Evolutionary conservation across 345 rosid genomes (phyloP).

Genomic region (Pelargonium nanum): DNA sequence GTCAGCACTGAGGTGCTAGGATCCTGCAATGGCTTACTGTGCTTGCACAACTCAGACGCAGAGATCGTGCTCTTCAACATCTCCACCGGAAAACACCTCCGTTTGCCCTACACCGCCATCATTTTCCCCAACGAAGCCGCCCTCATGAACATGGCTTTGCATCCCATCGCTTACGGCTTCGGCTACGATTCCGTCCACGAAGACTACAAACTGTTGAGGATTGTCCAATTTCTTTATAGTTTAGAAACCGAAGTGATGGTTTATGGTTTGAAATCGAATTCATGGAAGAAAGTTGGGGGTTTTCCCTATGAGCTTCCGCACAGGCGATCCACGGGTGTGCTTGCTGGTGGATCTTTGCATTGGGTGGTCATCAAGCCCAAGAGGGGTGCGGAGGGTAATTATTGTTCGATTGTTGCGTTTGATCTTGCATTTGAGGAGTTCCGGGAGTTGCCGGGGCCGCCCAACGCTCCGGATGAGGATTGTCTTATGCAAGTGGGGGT

Average conservation of each 20-base stretch:
- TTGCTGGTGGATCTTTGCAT: slow-evolving; percentile 6
- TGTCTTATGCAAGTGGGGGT: slow-evolving; percentile 1
- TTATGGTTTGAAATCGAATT: neutral
- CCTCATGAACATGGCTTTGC: neutral
- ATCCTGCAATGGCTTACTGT: slow-evolving; percentile 15
- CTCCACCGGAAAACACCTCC: slow-evolving; percentile 5
- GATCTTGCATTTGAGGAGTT: slow-evolving; percentile 9
- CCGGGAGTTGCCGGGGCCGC: slow-evolving; percentile 7
- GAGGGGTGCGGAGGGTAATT: neutral
- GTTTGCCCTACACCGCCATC: neutral
- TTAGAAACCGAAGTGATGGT: neutral
- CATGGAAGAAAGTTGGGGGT: slow-evolving; percentile 3
- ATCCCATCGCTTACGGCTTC: neutral
- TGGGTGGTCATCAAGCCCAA: slow-evolving; percentile 11
- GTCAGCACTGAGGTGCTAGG: slow-evolving; percentile 8
- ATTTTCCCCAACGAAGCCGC: neutral
- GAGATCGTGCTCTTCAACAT: slow-evolving; percentile 15
- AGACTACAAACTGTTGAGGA: neutral
- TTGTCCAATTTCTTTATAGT: neutral
- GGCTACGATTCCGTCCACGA: neutral
- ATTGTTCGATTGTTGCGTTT: slow-evolving; percentile 10
- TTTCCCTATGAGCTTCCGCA: neutral
- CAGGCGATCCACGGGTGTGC: neutral
- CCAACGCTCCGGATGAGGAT: neutral
- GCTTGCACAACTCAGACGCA: slow-evolving; percentile 10